Percentiles rank a stretch among this genome's conserved stretches.
Evolutionary conservation across 202 grass and related monocot genomes (phyloP).

Genomic region (Elaeis oleifera): DNA sequence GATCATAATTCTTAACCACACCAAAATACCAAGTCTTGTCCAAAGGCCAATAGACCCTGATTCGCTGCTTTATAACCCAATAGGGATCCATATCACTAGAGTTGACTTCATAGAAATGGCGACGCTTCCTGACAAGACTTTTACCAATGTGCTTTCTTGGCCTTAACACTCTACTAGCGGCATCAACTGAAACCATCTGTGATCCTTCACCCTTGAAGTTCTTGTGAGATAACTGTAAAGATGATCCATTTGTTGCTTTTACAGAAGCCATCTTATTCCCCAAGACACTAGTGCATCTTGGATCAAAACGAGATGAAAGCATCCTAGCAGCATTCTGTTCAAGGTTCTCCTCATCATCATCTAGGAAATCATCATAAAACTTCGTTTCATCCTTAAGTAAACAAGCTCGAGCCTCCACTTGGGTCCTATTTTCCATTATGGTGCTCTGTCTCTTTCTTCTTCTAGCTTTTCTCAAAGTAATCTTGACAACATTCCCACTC

Average conservation of each 20-base stretch:
- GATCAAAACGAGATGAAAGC: constrained; percentile 89
- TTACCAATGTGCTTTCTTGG: constrained; percentile 48
- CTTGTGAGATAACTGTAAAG: constrained; percentile 15
- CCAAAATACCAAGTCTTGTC: constrained; percentile 91
- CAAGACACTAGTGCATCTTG: constrained; percentile 34
- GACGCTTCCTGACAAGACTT: constrained; percentile 41
- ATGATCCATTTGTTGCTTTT: constrained; percentile 28
- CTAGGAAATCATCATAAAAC: constrained; percentile 25
- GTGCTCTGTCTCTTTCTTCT: constrained; percentile 25
- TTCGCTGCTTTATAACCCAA: constrained; percentile 72
- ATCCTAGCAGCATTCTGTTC: constrained; percentile 96
- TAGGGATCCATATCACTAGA: constrained; percentile 66
- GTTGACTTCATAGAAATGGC: constrained; percentile 81
- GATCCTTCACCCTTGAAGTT: constrained; percentile 25
- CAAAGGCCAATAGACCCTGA: constrained; percentile 94
- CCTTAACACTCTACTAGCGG: constrained; percentile 31
- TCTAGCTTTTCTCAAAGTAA: constrained; percentile 18
- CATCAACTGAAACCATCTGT: constrained; percentile 28
- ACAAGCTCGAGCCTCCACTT: constrained; percentile 28
- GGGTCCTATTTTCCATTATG: constrained; percentile 16
- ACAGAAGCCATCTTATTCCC: constrained; percentile 28
- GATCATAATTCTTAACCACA: constrained; percentile 78
- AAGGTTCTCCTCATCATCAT: constrained; percentile 48
- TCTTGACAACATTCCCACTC: constrained; percentile 27
- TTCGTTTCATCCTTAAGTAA: constrained; percentile 21